phyloP scores from a whole-genome alignment of 2,329 filamentous ascomycete species.

The Emmonsiellopsis sp. region DNA sequence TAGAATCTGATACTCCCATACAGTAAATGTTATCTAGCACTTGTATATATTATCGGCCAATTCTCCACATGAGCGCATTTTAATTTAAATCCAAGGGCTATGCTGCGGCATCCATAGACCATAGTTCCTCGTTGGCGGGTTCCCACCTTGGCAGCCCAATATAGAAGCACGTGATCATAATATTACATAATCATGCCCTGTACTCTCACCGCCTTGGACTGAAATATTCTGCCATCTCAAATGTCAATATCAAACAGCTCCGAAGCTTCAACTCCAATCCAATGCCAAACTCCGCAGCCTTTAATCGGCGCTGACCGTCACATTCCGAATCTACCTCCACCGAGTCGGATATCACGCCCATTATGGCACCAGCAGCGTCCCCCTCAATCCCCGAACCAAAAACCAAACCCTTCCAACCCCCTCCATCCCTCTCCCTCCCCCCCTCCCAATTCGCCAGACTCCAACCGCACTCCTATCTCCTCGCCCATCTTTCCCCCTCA shows the following conservation, averaged over 20 bases:
- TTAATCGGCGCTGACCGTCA: not conserved
- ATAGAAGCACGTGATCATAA: too few relatives aligned
- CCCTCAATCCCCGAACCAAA: not conserved
- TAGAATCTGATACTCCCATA: too few relatives aligned
- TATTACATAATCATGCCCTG: not conserved
- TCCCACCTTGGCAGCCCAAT: too few relatives aligned
- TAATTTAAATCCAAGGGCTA: too few relatives aligned
- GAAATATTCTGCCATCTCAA: not conserved
- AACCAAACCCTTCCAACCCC: conserved; percentile 7
- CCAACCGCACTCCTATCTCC: conserved; percentile 79
- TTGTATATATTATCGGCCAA: too few relatives aligned
- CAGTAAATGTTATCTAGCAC: too few relatives aligned
- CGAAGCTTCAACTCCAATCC: not conserved
- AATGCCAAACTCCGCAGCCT: not conserved
- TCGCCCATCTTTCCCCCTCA: conserved; percentile 68
- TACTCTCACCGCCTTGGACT: not conserved
- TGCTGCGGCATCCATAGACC: too few relatives aligned
- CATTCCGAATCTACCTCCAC: not conserved
- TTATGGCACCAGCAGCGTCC: not conserved
- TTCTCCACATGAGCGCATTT: too few relatives aligned
- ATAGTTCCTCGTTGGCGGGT: too few relatives aligned
- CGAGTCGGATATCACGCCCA: not conserved
- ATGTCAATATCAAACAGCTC: not conserved
- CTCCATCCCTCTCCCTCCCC: conserved; percentile 47
- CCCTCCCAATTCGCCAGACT: conserved; percentile 73